phyloP scores from a whole-genome alignment of 768 basidiomycete genomes.

The Lyophyllum semitale region DNA sequence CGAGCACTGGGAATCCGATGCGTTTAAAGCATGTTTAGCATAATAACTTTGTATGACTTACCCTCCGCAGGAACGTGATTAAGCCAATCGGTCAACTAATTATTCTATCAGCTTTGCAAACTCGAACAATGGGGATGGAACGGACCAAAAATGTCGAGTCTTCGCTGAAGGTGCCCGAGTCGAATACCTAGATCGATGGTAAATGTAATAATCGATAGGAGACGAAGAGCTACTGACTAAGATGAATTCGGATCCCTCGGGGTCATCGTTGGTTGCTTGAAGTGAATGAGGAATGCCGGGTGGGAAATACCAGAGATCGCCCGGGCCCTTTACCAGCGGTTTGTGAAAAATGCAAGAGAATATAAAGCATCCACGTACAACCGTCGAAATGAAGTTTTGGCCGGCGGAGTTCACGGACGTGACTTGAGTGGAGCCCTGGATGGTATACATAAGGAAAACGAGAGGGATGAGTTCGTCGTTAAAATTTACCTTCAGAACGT shows the following conservation, averaged over 20 bases:
- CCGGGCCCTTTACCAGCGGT: constrained; percentile 32
- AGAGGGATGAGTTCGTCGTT: background rate
- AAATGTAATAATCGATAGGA: background rate
- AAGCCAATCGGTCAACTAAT: constrained; percentile 57
- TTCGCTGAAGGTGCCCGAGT: constrained; percentile 52
- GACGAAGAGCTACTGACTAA: constrained; percentile 34
- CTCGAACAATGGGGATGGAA: background rate
- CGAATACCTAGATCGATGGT: constrained; percentile 41
- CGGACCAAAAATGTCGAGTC: constrained; percentile 52
- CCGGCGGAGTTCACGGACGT: constrained; percentile 50
- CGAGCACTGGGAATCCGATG: constrained; percentile 35
- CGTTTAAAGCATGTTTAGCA: background rate
- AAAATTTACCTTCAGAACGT: constrained; percentile 42
- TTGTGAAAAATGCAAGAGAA: background rate
- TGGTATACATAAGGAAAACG: background rate
- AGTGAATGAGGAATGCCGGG: constrained; percentile 57
- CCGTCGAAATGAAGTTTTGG: constrained; percentile 49
- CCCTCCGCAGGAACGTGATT: constrained; percentile 55
- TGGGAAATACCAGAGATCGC: constrained; percentile 61
- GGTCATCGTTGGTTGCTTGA: constrained; percentile 48
- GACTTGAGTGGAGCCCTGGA: constrained; percentile 48
- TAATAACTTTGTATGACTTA: constrained; percentile 6
- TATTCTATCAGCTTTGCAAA: background rate
- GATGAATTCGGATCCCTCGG: constrained; percentile 53
- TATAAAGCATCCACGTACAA: constrained; percentile 35